Evolutionary conservation across 768 basidiomycete genomes (phyloP), one percentile per base, ranked within the genome.

Genomic region (Chalciporus chontae): DNA sequence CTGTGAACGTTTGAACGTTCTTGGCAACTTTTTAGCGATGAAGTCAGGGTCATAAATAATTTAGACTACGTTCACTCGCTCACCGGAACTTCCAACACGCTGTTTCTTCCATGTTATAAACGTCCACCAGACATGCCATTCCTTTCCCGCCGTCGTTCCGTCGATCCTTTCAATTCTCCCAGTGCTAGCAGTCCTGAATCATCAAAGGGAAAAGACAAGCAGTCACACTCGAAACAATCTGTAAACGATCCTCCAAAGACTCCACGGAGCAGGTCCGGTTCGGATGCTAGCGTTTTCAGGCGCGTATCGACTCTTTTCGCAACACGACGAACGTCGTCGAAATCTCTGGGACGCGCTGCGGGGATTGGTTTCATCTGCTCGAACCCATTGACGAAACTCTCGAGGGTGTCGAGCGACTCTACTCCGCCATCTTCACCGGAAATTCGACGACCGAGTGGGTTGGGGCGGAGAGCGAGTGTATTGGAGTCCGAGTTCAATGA

Each of bases 381-480:
- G 0, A 42, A 43, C 8, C 52, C 57, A 4, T 40, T 54, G 34
- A 13, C 45, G 11, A 10, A 34, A 4, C 55, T 66, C 31, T 49
- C 67, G 1, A 52, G 65, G 24, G 17, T 52, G n/a, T 67, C 66
- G 13, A 61, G 51, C 46, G 52, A 51, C 36, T 57, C 61, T 2
- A 56, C 54, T 5, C 44, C 57, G 8, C 43, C 46, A 10, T 58
- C 63, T 23, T 69, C 68, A 15, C 63, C 67, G 2, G 66, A 67
- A 50, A 67, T 67, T 32, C 63, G 66, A 29, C 62, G 65, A 13
- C 66, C 66, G 9, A 67, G 66, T 17, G 66, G 66, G 26, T 34
- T 67, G 15, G 66, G 66, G 26, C 54, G 67, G 41, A 61, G 68
- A 3, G 66, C 66, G 3, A 67, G 65, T 37, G 43, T 60, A 15